Conservation (phyloP, 2,329 filamentous ascomycete genomes). For the Cladophialophora carrionii region DNA sequence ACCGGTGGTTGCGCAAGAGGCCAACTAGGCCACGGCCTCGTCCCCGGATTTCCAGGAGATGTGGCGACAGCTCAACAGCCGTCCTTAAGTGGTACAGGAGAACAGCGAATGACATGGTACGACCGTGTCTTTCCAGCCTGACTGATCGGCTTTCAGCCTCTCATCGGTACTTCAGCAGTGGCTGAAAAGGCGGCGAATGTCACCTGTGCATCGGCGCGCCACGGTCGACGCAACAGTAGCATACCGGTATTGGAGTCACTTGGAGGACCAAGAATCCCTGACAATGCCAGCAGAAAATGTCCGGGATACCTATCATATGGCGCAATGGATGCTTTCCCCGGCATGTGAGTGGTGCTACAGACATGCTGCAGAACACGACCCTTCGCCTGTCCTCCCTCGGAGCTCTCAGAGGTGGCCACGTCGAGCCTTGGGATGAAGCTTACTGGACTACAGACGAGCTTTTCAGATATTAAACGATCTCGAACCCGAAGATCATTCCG, state of each 20-base stretch:
- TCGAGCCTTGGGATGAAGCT: slow-evolving; percentile 24
- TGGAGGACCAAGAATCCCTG: slow-evolving; percentile 15
- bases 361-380: slow-evolving; percentile 29
- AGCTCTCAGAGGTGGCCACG: slow-evolving; percentile 32
- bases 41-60: slow-evolving; percentile 20
- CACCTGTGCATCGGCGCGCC: slow-evolving; percentile 10
- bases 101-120: slow-evolving; percentile 12
- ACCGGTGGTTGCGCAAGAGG: slow-evolving; percentile 24
- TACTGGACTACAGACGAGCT: slow-evolving; percentile 20
- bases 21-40: slow-evolving; percentile 8
- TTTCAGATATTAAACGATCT: slow-evolving; percentile 20
- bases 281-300: slow-evolving; percentile 9
- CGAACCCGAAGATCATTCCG: slow-evolving; percentile 28
- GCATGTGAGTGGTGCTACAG: slow-evolving; percentile 16
- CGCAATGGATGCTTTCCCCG: slow-evolving; percentile 1
- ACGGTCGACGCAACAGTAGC: slow-evolving; percentile 9
- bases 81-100: slow-evolving; percentile 4
- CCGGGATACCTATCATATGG: slow-evolving; percentile 12
- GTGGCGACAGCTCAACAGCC: slow-evolving; percentile 16
- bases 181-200: slow-evolving; percentile 21
- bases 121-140: slow-evolving; percentile 1
- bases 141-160: slow-evolving; percentile 11
- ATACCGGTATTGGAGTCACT: slow-evolving; percentile 12
- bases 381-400: slow-evolving; percentile 17
- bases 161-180: slow-evolving; percentile 5